Base-by-base conservation (phyloP, 495 filamentous ascomycete genomes). In the Lineolata rhizophorae region DNA sequence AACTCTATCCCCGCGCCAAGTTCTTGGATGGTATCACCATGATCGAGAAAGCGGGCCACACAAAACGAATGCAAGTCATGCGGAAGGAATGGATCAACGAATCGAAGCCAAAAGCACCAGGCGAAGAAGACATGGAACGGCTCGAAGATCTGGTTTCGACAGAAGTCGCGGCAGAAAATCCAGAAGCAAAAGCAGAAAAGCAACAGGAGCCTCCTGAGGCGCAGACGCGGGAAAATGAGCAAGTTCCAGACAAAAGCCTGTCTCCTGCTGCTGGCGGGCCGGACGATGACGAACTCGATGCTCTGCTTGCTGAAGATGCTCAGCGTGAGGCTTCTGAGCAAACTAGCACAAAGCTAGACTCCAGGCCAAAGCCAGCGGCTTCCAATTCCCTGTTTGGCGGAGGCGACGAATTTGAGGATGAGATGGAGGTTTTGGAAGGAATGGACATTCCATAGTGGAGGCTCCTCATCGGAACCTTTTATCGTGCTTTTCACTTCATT, bases 11-110 rank as follows among this genome's bases (percentile, higher is more conserved):
- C 27, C 81, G 84, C 41, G 87, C 84, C 1, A 90, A 82, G 46
- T 95, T 99, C 37, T 61, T 75, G 16, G 90, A 99, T 45, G 87
- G 78, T 3, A 57, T 94, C 13, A 54, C 70, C 20, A 94, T 94
- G 52, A 80, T 94, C 5, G 90, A 99, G 52, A 94, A 91, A 52
- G 55, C 82, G 3, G 87, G 87, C 1, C 87, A 95, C 50, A 76
- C 72, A 22, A 76, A 67, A 45, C 56, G 62, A 3, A 57, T 81
- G 38, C 79, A 78, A 33, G 62, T 64, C 8, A 73, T 80, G 62
- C 62, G 75, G 35, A 67, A 65, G 43, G 70, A 73, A 45, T 95
- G 85, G 85, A 90, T 95, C 35, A 66, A 83, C 39, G 82, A 91
- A 47, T 66, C 57, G 19, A 74, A 57, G 43, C 46, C 44, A 2